A percentile compares a stretch with the other conserved stretches of the same genome.
phyloP scores from a whole-genome alignment of 1,139 yeast species.

The Debaryomyces coudertii region DNA sequence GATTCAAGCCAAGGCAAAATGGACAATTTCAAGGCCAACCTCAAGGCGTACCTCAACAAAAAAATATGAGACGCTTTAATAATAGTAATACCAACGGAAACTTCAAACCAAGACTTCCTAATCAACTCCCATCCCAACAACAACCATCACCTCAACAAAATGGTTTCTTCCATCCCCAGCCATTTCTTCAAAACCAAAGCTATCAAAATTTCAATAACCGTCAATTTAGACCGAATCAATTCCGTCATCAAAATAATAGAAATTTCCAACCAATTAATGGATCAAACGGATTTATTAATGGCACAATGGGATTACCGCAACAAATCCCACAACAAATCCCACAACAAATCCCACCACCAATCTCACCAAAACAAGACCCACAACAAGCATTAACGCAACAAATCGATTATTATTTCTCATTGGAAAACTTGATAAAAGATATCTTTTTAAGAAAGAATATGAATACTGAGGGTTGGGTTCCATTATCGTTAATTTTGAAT shows the following conservation, averaged over 20 bases:
- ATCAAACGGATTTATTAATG: constrained; percentile 24
- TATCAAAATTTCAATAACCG: constrained; percentile 27
- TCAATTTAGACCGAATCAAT: constrained; percentile 29
- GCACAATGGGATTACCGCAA: constrained; percentile 18
- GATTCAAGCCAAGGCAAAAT: constrained; percentile 15
- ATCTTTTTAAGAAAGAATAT: constrained; percentile 76
- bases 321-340: constrained; percentile 21
- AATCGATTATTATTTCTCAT: constrained; percentile 85
- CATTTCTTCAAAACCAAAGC: constrained; percentile 26
- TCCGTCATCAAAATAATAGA: constrained; percentile 16
- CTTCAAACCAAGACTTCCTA: constrained; percentile 23
- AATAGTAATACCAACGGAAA: constrained; percentile 14
- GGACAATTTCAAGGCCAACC: constrained; percentile 8
- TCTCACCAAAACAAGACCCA: constrained; percentile 53
- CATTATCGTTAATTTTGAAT: constrained; percentile 61
- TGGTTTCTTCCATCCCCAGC: constrained; percentile 23
- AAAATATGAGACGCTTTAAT: constrained; percentile 25
- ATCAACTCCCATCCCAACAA: constrained; percentile 23
- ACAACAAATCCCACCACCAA: constrained; percentile 51
- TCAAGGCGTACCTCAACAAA: constrained; percentile 19
- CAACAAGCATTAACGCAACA: constrained; percentile 60
- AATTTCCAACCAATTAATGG: constrained; percentile 11
- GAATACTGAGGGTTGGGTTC: constrained; percentile 75
- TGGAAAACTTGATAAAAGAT: constrained; percentile 85
- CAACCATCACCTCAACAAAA: constrained; percentile 15